These are phyloP conservation scores for Colletotrichum eleusines DNA, from an alignment of 2,329 filamentous ascomycete genomes.

Conservation along the genomic window DNA sequence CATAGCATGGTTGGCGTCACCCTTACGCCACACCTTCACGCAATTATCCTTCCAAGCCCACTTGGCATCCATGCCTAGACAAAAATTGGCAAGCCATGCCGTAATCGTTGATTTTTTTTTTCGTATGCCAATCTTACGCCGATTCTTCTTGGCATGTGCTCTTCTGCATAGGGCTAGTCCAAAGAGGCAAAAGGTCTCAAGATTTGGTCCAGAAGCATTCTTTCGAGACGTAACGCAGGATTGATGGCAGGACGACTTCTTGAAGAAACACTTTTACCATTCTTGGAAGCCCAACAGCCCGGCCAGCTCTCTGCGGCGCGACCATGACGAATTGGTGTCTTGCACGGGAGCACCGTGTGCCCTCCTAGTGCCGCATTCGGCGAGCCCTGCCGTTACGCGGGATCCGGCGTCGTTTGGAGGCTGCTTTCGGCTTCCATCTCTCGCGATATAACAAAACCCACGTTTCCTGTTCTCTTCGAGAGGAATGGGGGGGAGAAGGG, in stretches of 20 bases:
- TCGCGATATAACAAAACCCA: constrained; percentile 19
- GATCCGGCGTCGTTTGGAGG: constrained; percentile 3
- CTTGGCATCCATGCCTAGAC: neutral
- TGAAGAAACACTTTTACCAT: neutral
- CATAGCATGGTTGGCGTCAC: constrained; percentile 23
- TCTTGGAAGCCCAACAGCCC: constrained; percentile 8
- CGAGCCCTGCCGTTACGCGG: constrained; percentile 24
- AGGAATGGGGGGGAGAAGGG: neutral
- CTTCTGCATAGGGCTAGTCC: constrained; percentile 4
- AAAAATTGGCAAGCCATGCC: constrained; percentile 27
- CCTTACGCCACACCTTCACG: constrained; percentile 16
- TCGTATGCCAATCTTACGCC: constrained; percentile 2
- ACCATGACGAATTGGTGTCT: constrained; percentile 33
- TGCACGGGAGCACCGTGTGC: constrained; percentile 6
- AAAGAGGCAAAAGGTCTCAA: constrained; percentile 19
- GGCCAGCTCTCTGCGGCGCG: constrained; percentile 4
- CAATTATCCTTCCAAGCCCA: neutral
- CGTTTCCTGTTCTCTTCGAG: constrained; percentile 3
- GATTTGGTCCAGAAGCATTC: constrained; percentile 32
- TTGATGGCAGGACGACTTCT: constrained; percentile 19
- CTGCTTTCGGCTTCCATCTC: constrained; percentile 20
- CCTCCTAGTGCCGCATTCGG: constrained; percentile 31
- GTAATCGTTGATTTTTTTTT: constrained; percentile 13
- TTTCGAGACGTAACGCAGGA: neutral
- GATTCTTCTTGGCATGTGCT: constrained; percentile 21